Evolutionary conservation across 1,284 basidiomycete genomes (phyloP), one percentile per base, ranked within the genome.

Genomic region (Entoloma clypeatum): DNA sequence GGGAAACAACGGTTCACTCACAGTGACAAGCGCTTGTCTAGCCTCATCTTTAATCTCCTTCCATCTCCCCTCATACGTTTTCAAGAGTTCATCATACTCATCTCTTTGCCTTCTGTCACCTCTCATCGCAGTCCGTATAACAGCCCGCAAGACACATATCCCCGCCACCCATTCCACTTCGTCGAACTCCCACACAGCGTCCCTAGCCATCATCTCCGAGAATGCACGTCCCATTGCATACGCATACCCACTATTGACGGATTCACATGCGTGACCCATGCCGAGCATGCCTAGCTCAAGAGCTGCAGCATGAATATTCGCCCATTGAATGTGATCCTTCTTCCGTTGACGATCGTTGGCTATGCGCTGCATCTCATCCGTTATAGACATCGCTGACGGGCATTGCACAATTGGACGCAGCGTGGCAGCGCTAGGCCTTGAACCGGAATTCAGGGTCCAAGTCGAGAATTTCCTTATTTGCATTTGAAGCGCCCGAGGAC

Each of bases 121-220:
- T 26, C 67, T 59, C 53, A 68, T 60, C 4, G 63, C 68, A n/a
- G 68, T 71, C 39, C 74, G 59, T 40, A 77, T 78, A 31, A 79
- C 65, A 22, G 73, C 71, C 7, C 72, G 60, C 34, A 79, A 52
- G 13, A 79, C 67, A 47, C 69, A 72, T 27, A 76, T 71, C 3
- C 77, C 77, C 5, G 77, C 75, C 7, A 77, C 74, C 77, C 77
- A 79, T 51, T 79, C 77, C 29, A 77, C 77, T 51, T 79, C 77
- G 44, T 80, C 77, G 0, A 63, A 43, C 52, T 78, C 77, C 76
- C 76, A 79, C 10, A 79, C 75, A 3, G 73, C 69, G 50, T 79
- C 77, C 8, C 73, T 61, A 3, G 68, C 77, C 53, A 76, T 66
- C 67, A 72, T 69, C 52, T 77, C 73, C 0, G 73, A 75, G 49